Conservation (phyloP, 2,329 filamentous ascomycete genomes). For the Kalmusia sp. region DNA sequence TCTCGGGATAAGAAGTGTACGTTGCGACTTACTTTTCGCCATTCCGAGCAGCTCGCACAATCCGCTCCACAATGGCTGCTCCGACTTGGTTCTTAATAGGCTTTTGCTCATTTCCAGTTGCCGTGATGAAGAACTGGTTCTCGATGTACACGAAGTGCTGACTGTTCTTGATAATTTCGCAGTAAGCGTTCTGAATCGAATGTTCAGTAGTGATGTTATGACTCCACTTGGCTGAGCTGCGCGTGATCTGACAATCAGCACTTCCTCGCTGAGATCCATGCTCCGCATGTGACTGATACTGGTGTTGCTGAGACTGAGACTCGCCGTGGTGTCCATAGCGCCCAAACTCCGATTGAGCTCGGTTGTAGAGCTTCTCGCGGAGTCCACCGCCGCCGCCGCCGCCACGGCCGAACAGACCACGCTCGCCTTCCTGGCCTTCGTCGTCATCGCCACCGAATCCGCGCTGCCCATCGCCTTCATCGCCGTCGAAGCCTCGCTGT, state of each 20-base stretch:
- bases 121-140: conserved; percentile 90
- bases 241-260: conserved; percentile 45
- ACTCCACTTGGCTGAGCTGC: conserved; percentile 62
- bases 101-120: conserved; percentile 72
- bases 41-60: conserved; percentile 71
- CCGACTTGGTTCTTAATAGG: conserved; percentile 82
- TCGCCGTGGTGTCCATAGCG: conserved; percentile 31
- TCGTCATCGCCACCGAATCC: conserved; percentile 40
- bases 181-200: conserved; percentile 87
- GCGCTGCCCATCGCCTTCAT: conserved; percentile 41
- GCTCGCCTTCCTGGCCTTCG: conserved; percentile 32
- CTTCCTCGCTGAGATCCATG: conserved; percentile 38
- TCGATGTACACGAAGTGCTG: conserved; percentile 81
- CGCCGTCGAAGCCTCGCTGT: conserved; percentile 42
- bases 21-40: conserved; percentile 61
- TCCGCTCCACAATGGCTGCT: conserved; percentile 78
- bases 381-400: conserved; percentile 27
- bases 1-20: too few species aligned
- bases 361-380: conserved; percentile 36
- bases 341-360: conserved; percentile 32
- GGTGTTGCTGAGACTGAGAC: conserved; percentile 21
- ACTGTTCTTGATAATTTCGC: conserved; percentile 71
- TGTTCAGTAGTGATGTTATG: conserved; percentile 65
- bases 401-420: conserved; percentile 36
- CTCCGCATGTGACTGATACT: conserved; percentile 37